A percentile compares a stretch with the other conserved stretches of the same genome.
Conservation (phyloP, 805 yeast species). For the Torulaspora indica region DNA sequence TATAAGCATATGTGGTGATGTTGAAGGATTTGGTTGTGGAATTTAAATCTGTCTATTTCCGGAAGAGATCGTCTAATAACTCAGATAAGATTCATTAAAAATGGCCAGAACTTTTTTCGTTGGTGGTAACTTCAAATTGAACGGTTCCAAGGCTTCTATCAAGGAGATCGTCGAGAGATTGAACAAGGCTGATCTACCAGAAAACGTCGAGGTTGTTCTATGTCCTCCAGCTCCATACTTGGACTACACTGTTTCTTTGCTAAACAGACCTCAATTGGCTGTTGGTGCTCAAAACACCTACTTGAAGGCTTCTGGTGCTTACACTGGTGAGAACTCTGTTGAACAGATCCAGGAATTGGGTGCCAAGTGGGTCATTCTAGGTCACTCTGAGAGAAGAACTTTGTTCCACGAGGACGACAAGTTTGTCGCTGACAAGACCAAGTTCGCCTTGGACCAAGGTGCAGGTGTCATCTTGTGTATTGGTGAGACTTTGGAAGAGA, state of each 20-base stretch:
- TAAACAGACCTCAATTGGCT: slow-evolving; percentile 66
- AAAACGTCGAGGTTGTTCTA: slow-evolving; percentile 85
- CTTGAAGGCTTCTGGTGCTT: slow-evolving; percentile 89
- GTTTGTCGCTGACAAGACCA: slow-evolving; percentile 88
- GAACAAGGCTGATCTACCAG: slow-evolving; percentile 70
- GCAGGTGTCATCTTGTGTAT: slow-evolving; percentile 90
- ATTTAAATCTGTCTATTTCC: no score
- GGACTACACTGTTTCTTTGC: slow-evolving; percentile 62
- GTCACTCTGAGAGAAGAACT: slow-evolving; percentile 98
- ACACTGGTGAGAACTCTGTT: slow-evolving; percentile 94
- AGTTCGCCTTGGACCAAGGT: slow-evolving; percentile 87
- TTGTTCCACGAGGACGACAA: slow-evolving; percentile 86
- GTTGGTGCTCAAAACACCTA: slow-evolving; percentile 91
- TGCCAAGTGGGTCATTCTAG: slow-evolving; percentile 90
- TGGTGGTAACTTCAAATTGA: slow-evolving; percentile 99
- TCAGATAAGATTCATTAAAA: slow-evolving; percentile 14
- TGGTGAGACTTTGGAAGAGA: slow-evolving; percentile 96
- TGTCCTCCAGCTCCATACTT: slow-evolving; percentile 96
- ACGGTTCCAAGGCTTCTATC: slow-evolving; percentile 87
- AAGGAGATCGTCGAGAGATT: slow-evolving; percentile 76
- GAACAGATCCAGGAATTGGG: slow-evolving; percentile 85
- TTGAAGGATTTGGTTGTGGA: no score
- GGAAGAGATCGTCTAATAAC: slow-evolving; percentile 1
- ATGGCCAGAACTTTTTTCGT: slow-evolving; percentile 91
- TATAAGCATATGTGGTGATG: not conserved